Percentiles rank a stretch among this genome's conserved stretches.
Evolutionary conservation across 1,139 yeast species (phyloP).

Genomic region (Suhomyces coccinellae): DNA sequence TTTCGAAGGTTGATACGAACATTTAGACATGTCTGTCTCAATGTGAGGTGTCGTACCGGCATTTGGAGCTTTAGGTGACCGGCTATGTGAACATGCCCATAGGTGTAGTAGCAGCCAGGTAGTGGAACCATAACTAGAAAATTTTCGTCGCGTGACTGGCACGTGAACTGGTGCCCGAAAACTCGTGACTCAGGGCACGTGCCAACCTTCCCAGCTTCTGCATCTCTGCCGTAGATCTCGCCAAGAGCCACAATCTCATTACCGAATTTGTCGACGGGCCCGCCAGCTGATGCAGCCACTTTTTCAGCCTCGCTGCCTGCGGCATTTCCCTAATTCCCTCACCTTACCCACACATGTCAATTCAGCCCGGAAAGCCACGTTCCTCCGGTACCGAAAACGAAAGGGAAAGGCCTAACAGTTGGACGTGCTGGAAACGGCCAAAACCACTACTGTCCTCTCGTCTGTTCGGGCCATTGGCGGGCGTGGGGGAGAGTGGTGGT

Average conservation of each 20-base stretch:
- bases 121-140: background rate
- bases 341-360: background rate
- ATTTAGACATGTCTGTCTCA: slow-evolving; percentile 21
- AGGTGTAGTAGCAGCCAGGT: background rate
- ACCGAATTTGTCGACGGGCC: no score
- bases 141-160: slow-evolving; percentile 6
- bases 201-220: background rate
- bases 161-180: background rate
- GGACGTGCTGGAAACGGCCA: background rate
- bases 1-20: slow-evolving; percentile 23
- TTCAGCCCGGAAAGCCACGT: background rate
- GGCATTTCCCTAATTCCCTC: background rate
- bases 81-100: background rate
- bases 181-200: background rate
- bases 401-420: background rate
- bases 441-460: no score
- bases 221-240: background rate
- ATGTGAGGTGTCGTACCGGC: slow-evolving; percentile 27
- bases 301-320: background rate
- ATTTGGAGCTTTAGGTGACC: slow-evolving; percentile 7
- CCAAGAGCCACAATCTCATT: no score
- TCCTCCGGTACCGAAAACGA: background rate
- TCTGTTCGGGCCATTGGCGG: no score
- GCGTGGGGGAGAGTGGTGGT: no score
- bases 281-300: background rate